These are phyloP conservation scores for Pinus taeda DNA, from an alignment of 75 land plant species.

Conservation along the genomic window DNA sequence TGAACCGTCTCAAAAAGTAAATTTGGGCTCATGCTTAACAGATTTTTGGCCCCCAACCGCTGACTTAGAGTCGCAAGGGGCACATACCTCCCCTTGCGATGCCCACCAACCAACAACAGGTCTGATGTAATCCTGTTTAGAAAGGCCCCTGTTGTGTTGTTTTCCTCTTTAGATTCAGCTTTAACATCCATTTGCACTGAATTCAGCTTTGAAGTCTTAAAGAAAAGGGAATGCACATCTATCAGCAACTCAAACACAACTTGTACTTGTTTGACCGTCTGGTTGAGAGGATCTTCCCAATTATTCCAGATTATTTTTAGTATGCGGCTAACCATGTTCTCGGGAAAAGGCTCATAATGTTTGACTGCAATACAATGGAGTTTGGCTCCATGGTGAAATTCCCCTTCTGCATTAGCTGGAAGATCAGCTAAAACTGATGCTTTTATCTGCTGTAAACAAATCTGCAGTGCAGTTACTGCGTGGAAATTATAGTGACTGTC, in stretches of 20 bases:
- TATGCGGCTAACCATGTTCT: constrained; percentile 54
- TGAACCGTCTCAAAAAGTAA: constrained; percentile 68
- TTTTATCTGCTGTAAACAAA: constrained; percentile 94
- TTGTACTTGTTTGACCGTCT: constrained; percentile 96
- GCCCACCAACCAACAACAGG: constrained; percentile 65
- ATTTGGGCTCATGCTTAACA: constrained; percentile 61
- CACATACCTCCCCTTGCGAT: constrained; percentile 95
- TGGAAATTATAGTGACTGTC: constrained; percentile 99
- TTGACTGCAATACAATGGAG: constrained; percentile 4
- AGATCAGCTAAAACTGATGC: constrained; percentile 55
- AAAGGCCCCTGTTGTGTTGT: constrained; percentile 29
- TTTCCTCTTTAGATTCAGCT: constrained; percentile 14
- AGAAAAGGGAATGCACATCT: constrained; percentile 56
- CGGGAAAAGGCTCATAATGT: constrained; percentile 55
- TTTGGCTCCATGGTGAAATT: constrained; percentile 11
- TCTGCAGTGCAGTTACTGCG: constrained; percentile 89
- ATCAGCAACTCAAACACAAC: constrained; percentile 86
- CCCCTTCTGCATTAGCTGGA: constrained; percentile 18
- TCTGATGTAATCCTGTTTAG: constrained; percentile 51
- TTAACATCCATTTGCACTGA: neutral
- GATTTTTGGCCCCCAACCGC: constrained; percentile 77
- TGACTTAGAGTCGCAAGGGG: constrained; percentile 80
- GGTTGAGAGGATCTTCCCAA: constrained; percentile 97
- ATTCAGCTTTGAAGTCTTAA: neutral
- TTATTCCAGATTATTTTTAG: constrained; percentile 95